These are phyloP conservation scores for Fraxinus cuspidata DNA, from an alignment of 257 asterid genomes.

Conservation along the genomic window DNA sequence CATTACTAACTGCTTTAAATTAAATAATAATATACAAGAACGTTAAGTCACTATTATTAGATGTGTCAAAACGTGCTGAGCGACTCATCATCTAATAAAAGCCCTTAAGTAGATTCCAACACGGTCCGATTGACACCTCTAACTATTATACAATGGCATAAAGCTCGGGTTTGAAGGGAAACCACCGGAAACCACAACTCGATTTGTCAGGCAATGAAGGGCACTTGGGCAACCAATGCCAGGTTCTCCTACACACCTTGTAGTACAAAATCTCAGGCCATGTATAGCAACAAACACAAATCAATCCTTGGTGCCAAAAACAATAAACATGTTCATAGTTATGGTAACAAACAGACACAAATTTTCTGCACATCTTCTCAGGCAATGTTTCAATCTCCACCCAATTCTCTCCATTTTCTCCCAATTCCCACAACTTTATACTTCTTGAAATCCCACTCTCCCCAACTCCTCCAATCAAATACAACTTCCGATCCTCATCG, in stretches of 20 bases:
- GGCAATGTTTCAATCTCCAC: constrained; percentile 58
- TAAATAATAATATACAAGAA: no score
- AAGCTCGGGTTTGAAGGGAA: constrained; percentile 67
- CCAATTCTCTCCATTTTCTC: constrained; percentile 46
- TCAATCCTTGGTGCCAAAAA: constrained; percentile 76
- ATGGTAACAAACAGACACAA: constrained; percentile 65
- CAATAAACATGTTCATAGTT: constrained; percentile 79
- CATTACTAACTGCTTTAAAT: no score
- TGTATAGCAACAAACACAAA: constrained; percentile 71
- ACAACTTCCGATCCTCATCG: constrained; percentile 42
- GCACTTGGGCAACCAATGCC: constrained; percentile 88
- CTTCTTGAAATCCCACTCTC: constrained; percentile 63
- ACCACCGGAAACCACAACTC: constrained; percentile 89
- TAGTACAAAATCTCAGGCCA: constrained; percentile 84
- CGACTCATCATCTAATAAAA: no score
- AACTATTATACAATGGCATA: constrained; percentile 31
- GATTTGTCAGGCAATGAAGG: constrained; percentile 75
- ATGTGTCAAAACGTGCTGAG: background rate
- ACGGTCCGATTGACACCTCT: background rate
- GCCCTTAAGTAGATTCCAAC: no score
- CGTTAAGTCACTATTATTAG: background rate
- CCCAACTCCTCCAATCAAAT: constrained; percentile 73
- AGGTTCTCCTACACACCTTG: constrained; percentile 55
- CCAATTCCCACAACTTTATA: constrained; percentile 65
- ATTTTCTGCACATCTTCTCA: constrained; percentile 61